Base-by-base conservation (phyloP, 2,329 filamentous ascomycete genomes). In the Fusarium aywerte region DNA sequence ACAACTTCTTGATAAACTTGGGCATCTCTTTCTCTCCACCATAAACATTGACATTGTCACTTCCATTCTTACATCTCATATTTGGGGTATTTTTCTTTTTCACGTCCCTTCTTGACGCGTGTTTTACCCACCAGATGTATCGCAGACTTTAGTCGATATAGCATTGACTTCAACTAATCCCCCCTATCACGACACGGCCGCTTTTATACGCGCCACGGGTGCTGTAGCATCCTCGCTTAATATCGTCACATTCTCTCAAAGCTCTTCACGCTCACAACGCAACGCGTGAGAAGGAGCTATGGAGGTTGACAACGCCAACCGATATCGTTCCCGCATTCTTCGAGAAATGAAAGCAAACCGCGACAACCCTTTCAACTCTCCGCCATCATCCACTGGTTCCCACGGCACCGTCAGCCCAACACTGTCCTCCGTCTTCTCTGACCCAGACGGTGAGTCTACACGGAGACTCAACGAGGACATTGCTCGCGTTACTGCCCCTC, bases 301-400 rank as follows among this genome's bases (percentile, higher is more conserved):
- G 81, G 81, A 82, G 72, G 70, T 75, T 71, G 80, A 82, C 68
- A 73, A 74, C 44, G 73, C 75, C 56, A 78, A 65, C 69, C 78
- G 80, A 70, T 82, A 81, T 77, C 80, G 80, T 71, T 82, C 81
- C 71, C 81, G 81, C 69, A 81, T 82, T 62, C 78, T 82, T 70
- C 80, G 83, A 75, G 83, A 85, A 77, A 84, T 84, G 82, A 81
- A 82, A 47, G 78, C 81, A 66, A 81, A 83, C 76, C 80, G 81
- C 74, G 80, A 84, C 60, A 85, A 87, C 74, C 84, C 85, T 7
- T 87, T 86, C 77, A 85, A 85, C 76, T 87, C 85, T 20, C 85
- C 85, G 7, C 84, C 85, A 20, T 86, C 85, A 8, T 87, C 85
- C 8, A 87, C 85, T 29, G 85, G 84, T 55, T 85, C 83, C 51